phyloP scores from a whole-genome alignment of 2,329 filamentous ascomycete species.

The Fusarium fujikuroi region DNA sequence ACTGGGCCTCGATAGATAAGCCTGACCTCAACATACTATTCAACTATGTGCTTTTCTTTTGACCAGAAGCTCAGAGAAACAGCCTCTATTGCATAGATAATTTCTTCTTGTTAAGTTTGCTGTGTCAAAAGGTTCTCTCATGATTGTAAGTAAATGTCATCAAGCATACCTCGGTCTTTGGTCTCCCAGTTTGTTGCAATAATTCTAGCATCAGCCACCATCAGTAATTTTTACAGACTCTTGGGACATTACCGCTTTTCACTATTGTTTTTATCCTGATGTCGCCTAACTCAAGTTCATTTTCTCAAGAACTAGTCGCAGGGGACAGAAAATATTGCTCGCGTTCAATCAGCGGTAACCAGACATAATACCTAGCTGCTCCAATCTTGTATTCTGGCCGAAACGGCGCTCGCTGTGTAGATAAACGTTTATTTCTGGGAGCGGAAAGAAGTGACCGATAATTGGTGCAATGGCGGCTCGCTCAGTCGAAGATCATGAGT shows the following conservation, averaged over 20 bases:
- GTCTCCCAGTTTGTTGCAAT: background rate
- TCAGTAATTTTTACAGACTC: accelerated
- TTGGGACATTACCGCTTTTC: accelerated
- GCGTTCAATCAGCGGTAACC: accelerated
- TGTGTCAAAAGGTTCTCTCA: no score
- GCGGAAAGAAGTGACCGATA: accelerated
- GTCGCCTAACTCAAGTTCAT: background rate
- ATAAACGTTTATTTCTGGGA: accelerated
- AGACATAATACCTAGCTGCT: background rate
- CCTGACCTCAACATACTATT: no score
- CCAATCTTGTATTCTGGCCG: accelerated
- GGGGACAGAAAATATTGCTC: background rate
- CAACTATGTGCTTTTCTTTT: no score
- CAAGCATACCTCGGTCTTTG: background rate
- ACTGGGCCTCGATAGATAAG: no score
- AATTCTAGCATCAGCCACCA: background rate
- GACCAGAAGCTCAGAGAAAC: no score
- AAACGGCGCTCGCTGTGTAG: background rate
- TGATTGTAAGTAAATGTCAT: no score
- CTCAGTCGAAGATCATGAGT: background rate
- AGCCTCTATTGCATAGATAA: no score
- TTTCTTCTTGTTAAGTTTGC: no score
- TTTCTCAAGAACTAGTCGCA: background rate
- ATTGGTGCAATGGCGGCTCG: background rate
- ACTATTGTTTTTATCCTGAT: accelerated